Base-by-base conservation (phyloP, 148 eudicot genomes). In the Rhododendron simsii region DNA sequence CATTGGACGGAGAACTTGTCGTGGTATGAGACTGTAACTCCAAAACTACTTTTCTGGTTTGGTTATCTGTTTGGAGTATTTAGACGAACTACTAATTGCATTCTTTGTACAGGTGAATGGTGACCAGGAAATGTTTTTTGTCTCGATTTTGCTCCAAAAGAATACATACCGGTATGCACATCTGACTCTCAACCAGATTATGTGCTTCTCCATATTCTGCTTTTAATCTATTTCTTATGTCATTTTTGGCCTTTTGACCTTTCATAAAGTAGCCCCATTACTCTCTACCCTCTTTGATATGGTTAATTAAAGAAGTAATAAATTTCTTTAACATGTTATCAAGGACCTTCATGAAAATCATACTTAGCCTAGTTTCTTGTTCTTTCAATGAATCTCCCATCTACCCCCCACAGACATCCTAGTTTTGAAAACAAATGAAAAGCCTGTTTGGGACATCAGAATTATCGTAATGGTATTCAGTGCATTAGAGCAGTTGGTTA, bases 121-220 rank as follows among this genome's bases (percentile, higher is more conserved):
- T 83, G 96, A 95, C 85, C 98, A 94, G 84, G 99, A 97, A 90
- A 88, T 93, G 37, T 87, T 90, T 84, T 85, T 93, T 65, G 87
- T 93, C 85, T 97, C 99, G 48, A 87, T 92, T 86, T 86, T 90
- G 88, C 93, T 86, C 78, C 91, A 87, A 81, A 94, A 90, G 81
- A 91, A 90, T 77, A 87, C 82, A 26, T 93, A 91, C 86, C 89
- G 99, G 99, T 95, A 82, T 78, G 85, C 33, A 5, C 35, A 6
- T 30, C 35, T 28, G 11, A 33, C 39, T 20, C 2, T 20, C 0
- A 73, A 30, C 75, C 37, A 28, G 33, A 69, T 69, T n/a, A 69
- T 28, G 15, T 74, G 39, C 78, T 44, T 35, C 67, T 37, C 37
- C 20, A 71, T 47, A 0, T 53, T 50, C 86, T 78, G 53, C 47